A percentile compares a stretch with the other conserved stretches of the same genome.
Evolutionary conservation across 176 grass and related monocot genomes (phyloP).

Genomic region (Lolium multiflorum): DNA sequence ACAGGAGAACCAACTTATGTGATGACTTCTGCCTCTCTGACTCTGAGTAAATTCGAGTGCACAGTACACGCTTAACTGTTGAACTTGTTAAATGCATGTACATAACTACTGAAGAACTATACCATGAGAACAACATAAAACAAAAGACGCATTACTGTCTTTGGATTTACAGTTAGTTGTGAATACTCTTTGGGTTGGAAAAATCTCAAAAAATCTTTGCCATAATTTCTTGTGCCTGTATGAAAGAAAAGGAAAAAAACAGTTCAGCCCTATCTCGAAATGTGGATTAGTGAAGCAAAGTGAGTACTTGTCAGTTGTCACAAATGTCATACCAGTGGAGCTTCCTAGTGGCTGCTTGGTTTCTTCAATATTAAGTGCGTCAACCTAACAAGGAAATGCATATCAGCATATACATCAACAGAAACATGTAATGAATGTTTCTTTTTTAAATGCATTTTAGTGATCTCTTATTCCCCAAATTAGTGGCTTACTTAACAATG

Average conservation of each 20-base stretch:
- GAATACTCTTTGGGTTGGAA: conserved; percentile 79
- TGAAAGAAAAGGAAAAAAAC: conserved; percentile 11
- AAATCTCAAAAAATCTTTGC: conserved; percentile 44
- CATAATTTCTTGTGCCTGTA: conserved; percentile 52
- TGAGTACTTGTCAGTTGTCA: not conserved
- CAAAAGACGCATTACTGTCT: not conserved
- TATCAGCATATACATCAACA: not conserved
- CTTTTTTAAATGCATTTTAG: not conserved
- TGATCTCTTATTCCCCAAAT: not conserved
- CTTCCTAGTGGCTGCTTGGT: conserved; percentile 28
- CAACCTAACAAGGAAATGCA: conserved; percentile 39
- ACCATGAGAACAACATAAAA: conserved; percentile 23
- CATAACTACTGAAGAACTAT: not conserved
- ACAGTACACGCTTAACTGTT: not conserved
- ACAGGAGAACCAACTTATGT: not conserved
- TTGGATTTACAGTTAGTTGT: conserved; percentile 48
- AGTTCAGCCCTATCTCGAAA: not conserved
- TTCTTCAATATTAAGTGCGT: conserved; percentile 14
- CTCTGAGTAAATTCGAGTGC: conserved; percentile 3
- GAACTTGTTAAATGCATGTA: not conserved
- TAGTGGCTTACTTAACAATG: not conserved
- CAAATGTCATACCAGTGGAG: conserved; percentile 46
- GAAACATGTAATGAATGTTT: conserved; percentile 2
- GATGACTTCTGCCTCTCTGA: not conserved
- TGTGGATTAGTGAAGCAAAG: conserved; percentile 2